phyloP scores from a whole-genome alignment of 1,284 basidiomycete species.

The Thecaphora frezii region DNA sequence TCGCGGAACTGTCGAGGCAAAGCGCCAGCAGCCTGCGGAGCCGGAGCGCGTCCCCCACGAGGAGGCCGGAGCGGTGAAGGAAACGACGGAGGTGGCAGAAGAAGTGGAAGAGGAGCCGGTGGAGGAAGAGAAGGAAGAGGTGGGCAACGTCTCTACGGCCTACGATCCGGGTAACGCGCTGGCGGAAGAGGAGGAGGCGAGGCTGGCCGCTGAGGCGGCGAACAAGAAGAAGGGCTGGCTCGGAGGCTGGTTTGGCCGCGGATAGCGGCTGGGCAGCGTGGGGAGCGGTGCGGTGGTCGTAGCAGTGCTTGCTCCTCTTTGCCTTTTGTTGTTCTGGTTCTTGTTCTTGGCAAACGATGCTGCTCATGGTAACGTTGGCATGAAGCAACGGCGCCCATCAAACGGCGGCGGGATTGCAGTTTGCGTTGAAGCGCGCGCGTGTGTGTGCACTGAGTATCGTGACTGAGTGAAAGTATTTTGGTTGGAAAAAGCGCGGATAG shows the following conservation, averaged over 20 bases:
- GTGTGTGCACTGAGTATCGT: too few species aligned
- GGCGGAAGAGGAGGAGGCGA: constrained; percentile 46
- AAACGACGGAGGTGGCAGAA: constrained; percentile 14
- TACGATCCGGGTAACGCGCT: constrained; percentile 46
- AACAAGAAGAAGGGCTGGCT: constrained; percentile 50
- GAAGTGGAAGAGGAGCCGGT: constrained; percentile 19
- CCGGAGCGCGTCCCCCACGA: constrained; percentile 4
- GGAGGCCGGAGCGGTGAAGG: constrained; percentile 9
- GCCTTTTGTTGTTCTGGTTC: too few species aligned
- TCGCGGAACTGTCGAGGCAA: constrained; percentile 6
- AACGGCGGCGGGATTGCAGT: too few species aligned
- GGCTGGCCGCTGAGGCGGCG: constrained; percentile 22
- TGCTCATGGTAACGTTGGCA: too few species aligned
- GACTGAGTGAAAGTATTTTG: too few species aligned
- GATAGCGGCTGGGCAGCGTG: constrained; percentile 1
- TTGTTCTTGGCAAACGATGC: too few species aligned
- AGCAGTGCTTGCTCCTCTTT: too few species aligned
- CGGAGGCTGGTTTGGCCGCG: constrained; percentile 51
- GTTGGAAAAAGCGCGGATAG: too few species aligned
- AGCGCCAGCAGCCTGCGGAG: constrained; percentile 12
- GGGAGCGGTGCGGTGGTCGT: too few species aligned
- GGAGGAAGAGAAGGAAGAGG: constrained; percentile 17
- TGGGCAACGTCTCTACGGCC: constrained; percentile 22
- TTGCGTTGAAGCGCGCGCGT: too few species aligned
- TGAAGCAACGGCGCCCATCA: too few species aligned